Evolutionary conservation across 495 filamentous ascomycete species (phyloP).

Genomic region (Cetradonia linearis): DNA sequence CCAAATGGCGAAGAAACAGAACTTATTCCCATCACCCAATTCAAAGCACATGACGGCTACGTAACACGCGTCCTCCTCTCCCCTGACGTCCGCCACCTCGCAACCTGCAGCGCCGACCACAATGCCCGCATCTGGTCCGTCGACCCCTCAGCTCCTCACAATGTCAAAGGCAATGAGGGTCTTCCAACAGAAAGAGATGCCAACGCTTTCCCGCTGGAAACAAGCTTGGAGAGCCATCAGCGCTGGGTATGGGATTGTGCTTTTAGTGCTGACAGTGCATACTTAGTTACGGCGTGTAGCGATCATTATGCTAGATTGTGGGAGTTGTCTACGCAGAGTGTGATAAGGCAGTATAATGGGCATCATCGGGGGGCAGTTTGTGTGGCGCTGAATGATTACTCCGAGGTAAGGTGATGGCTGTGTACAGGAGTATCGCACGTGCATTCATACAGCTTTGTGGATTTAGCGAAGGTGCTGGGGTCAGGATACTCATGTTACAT

Average conservation of each 20-base stretch:
- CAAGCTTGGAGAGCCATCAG: constrained; percentile 85
- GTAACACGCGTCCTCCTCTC: constrained; percentile 93
- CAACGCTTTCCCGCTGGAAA: constrained; percentile 68
- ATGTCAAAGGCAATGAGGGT: constrained; percentile 22
- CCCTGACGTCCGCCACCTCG: constrained; percentile 92
- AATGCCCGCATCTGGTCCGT: constrained; percentile 97
- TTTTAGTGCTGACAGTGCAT: constrained; percentile 92
- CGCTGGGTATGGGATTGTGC: constrained; percentile 99
- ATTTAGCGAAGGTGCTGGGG: constrained; percentile 20
- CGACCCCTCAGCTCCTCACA: constrained; percentile 35
- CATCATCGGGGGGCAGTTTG: constrained; percentile 94
- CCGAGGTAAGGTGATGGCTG: constrained; percentile 42
- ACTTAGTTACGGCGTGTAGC: constrained; percentile 93
- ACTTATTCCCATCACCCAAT: constrained; percentile 82
- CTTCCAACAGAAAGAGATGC: constrained; percentile 35
- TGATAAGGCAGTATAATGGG: constrained; percentile 96
- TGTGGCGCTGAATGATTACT: constrained; percentile 95
- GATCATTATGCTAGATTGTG: constrained; percentile 97
- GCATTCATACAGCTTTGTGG: not conserved
- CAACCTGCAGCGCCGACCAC: constrained; percentile 95
- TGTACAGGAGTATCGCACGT: not conserved
- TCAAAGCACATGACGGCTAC: constrained; percentile 85
- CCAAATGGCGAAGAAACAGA: constrained; percentile 56
- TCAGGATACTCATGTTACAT: not conserved
- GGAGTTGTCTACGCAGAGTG: constrained; percentile 74